These are phyloP conservation scores for Cordyceps farinosa DNA, from an alignment of 2,329 filamentous ascomycete genomes.

Conservation along the genomic window DNA sequence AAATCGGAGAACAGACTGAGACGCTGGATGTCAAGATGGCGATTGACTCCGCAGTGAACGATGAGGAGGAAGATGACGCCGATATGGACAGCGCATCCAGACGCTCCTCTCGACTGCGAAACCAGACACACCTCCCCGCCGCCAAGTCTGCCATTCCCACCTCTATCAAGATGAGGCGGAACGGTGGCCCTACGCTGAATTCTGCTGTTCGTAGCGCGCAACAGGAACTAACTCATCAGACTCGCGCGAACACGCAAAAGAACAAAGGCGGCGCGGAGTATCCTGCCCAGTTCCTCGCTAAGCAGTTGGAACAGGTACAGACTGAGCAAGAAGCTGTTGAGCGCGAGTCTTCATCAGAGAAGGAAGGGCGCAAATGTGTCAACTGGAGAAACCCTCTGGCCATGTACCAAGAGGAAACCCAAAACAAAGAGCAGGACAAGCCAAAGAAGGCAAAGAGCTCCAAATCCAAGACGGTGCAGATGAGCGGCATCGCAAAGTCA, in stretches of 20 bases:
- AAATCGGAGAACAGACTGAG: constrained; percentile 2
- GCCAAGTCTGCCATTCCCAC: constrained; percentile 35
- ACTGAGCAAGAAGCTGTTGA: constrained; percentile 23
- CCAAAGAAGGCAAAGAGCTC: constrained; percentile 13
- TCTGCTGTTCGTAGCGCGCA: constrained; percentile 29
- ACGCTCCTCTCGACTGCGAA: constrained; percentile 34
- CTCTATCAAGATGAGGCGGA: constrained; percentile 32
- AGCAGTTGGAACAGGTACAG: constrained; percentile 25
- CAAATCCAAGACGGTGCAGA: constrained; percentile 16
- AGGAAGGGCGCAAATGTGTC: constrained; percentile 29
- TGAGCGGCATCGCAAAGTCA: constrained; percentile 31
- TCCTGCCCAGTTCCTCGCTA: constrained; percentile 34
- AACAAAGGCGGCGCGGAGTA: constrained; percentile 36
- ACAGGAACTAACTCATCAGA: constrained; percentile 30
- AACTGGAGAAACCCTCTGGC: constrained; percentile 34
- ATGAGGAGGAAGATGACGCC: constrained; percentile 19
- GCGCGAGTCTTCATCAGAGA: constrained; percentile 19
- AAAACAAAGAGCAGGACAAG: constrained; percentile 24
- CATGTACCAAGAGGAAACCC: constrained; percentile 25
- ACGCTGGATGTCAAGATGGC: not conserved
- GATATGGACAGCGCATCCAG: constrained; percentile 24
- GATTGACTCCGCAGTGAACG: not conserved
- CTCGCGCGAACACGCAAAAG: constrained; percentile 33
- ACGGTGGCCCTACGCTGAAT: constrained; percentile 22
- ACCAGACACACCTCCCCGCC: constrained; percentile 16